A percentile compares a stretch with the other conserved stretches of the same genome.
Evolutionary conservation across 257 asterid genomes (phyloP).

Genomic region (Solanum pennellii): DNA sequence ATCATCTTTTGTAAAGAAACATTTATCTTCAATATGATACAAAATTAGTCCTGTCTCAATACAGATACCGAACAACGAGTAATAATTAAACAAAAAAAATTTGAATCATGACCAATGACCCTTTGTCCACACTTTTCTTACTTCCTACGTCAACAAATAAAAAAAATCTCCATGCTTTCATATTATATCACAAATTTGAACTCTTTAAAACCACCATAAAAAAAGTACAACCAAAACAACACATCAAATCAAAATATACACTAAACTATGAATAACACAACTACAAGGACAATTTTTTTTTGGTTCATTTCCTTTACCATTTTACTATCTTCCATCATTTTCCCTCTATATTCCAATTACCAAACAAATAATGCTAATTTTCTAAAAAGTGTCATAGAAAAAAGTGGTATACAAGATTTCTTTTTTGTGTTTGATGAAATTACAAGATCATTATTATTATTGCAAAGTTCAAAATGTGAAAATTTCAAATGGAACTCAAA

Average conservation of each 20-base stretch:
- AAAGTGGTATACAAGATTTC: slow-evolving; percentile 19
- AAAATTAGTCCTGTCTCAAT: background rate
- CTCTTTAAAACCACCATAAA: background rate
- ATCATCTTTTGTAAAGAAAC: background rate
- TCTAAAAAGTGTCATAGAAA: slow-evolving; percentile 6
- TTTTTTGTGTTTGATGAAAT: slow-evolving; percentile 2
- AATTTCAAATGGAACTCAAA: slow-evolving; percentile 37
- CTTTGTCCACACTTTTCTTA: slow-evolving; percentile 34
- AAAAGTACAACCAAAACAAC: background rate
- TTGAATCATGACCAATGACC: background rate
- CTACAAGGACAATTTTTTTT: slow-evolving; percentile 19
- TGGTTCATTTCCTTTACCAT: slow-evolving; percentile 40
- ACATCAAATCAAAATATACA: background rate
- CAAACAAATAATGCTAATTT: slow-evolving; percentile 2
- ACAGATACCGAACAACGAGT: background rate
- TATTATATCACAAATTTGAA: background rate
- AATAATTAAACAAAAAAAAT: background rate
- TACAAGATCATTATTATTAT: background rate
- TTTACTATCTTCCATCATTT: slow-evolving; percentile 27
- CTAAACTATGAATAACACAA: slow-evolving; percentile 33
- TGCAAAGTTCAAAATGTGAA: slow-evolving; percentile 12
- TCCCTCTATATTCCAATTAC: slow-evolving; percentile 12
- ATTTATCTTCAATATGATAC: background rate
- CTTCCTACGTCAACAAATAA: slow-evolving; percentile 39
- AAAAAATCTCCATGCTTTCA: background rate